Evolutionary conservation across 768 basidiomycete genomes (phyloP), one percentile per base, ranked within the genome.

Genomic region (Chalciporus pseudorubinellus): DNA sequence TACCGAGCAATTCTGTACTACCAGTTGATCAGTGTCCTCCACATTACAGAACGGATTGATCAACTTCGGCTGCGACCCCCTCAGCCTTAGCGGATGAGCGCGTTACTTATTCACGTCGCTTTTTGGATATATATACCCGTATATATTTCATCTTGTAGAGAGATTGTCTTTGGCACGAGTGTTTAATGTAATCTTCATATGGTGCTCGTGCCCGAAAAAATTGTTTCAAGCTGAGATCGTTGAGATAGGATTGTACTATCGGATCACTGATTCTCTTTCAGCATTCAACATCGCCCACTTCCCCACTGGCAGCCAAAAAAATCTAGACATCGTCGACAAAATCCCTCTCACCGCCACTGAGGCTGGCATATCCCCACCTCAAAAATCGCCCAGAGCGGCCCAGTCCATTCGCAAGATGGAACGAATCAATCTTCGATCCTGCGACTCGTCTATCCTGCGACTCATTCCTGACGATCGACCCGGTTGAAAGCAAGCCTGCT

Each of bases 381-480:
- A 40, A 62, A 44, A 40, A 46, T 39, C 40, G 53, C 56, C 54
- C 53, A 51, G 58, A 39, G n/a, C n/a, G n/a, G 28, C 18, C 12
- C 34, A 29, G 8, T 22, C 39, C 16, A 47, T 31, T 0, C 49
- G 19, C 53, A 52, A 39, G 53, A 62, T 8, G 66, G 63, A 64
- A 59, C 61, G 44, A 66, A 72, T 59, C 44, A 63, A 6, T 68
- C 67, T 29, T 66, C 84, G 0, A 68, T 78, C 46, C 64, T 92
- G 11, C 84, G 85, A 54, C 70, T 91, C 19, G 69, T 81, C 52
- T 92, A 87, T 59, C 89, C 89, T 3, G 76, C n/a, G n/a, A n/a
- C 74, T 19, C 70, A 76, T 43, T 89, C 88, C 1, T n/a, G n/a
- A n/a, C n/a, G n/a, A 77, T 85, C 63, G 86, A 89, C 64, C 89